These are phyloP conservation scores for Starmerella potacharoeniae DNA, from an alignment of 805 yeast genomes.

Conservation along the genomic window DNA sequence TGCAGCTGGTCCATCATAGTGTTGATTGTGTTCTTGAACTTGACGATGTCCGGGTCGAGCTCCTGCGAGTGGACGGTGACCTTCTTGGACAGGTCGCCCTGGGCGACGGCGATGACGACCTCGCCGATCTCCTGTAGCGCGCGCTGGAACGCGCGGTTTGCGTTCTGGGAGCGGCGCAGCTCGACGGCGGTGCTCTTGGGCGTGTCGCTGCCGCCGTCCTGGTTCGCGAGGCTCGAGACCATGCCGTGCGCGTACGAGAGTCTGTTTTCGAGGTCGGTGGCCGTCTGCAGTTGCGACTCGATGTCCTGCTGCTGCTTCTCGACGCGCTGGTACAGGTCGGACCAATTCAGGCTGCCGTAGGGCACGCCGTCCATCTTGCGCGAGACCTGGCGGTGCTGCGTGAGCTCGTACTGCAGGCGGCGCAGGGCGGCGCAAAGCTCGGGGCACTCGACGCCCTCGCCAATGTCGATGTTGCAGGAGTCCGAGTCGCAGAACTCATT, in stretches of 20 bases:
- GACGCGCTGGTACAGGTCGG: constrained; percentile 27
- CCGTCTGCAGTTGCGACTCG: constrained; percentile 28
- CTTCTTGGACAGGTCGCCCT: constrained; percentile 76
- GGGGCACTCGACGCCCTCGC: constrained; percentile 15
- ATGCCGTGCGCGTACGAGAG: constrained; percentile 28
- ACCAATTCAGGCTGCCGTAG: constrained; percentile 15
- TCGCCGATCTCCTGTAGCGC: constrained; percentile 73
- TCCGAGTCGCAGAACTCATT: constrained; percentile 20
- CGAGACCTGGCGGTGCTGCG: constrained; percentile 4
- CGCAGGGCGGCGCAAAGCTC: constrained; percentile 21
- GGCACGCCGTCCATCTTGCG: neutral
- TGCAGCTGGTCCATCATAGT: constrained; percentile 83
- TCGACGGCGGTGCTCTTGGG: constrained; percentile 24
- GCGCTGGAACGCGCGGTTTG: constrained; percentile 55
- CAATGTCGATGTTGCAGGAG: constrained; percentile 16
- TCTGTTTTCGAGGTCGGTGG: constrained; percentile 27
- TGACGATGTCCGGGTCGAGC: constrained; percentile 65
- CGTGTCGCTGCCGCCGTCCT: constrained; percentile 11
- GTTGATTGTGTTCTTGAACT: constrained; percentile 70
- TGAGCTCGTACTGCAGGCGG: constrained; percentile 21
- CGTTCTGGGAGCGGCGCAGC: constrained; percentile 35
- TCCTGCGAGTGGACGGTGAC: constrained; percentile 63
- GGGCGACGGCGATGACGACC: constrained; percentile 77
- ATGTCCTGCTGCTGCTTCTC: constrained; percentile 30
- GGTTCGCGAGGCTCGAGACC: constrained; percentile 27